Evolutionary conservation across 2,329 filamentous ascomycete species (phyloP).

Genomic region (Colletotrichum destructivum): DNA sequence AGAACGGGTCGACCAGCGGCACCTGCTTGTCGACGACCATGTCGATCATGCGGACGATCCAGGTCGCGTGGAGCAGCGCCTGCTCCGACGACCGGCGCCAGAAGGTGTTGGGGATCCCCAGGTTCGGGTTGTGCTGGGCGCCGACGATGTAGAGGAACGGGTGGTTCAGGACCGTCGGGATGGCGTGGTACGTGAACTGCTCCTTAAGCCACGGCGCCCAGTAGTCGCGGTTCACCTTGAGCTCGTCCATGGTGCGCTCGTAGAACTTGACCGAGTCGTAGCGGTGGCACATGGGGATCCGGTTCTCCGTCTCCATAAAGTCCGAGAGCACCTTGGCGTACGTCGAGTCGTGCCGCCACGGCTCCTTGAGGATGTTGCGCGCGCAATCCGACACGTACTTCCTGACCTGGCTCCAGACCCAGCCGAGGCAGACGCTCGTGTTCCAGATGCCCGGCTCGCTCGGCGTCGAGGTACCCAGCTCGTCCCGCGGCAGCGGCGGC

Average conservation of each 20-base stretch:
- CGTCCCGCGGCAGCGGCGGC: conserved; percentile 61
- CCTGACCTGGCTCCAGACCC: conserved; percentile 65
- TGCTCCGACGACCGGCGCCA: conserved; percentile 67
- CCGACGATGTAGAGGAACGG: conserved; percentile 68
- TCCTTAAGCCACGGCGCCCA: conserved; percentile 68
- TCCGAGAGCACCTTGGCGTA: conserved; percentile 66
- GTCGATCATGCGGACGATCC: conserved; percentile 68
- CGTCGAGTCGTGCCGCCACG: conserved; percentile 67
- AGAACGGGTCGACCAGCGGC: conserved; percentile 65
- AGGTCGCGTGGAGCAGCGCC: conserved; percentile 66
- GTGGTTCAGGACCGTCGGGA: conserved; percentile 66
- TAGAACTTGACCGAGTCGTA: conserved; percentile 69
- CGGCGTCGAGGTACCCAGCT: conserved; percentile 57
- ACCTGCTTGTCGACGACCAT: conserved; percentile 67
- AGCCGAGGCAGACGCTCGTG: conserved; percentile 63
- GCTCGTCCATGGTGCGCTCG: conserved; percentile 62
- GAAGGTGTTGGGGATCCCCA: conserved; percentile 68
- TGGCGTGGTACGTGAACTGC: conserved; percentile 68
- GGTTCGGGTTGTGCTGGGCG: conserved; percentile 65
- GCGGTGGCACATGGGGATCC: conserved; percentile 64
- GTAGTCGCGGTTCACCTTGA: conserved; percentile 61
- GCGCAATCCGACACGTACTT: conserved; percentile 65
- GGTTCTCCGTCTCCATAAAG: conserved; percentile 66
- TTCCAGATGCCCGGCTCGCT: conserved; percentile 66
- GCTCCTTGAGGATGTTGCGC: conserved; percentile 62